Evolutionary conservation across 306 rosid genomes (phyloP), one percentile per base, ranked within the genome.

Genomic region (Vigna reflexopilosa): DNA sequence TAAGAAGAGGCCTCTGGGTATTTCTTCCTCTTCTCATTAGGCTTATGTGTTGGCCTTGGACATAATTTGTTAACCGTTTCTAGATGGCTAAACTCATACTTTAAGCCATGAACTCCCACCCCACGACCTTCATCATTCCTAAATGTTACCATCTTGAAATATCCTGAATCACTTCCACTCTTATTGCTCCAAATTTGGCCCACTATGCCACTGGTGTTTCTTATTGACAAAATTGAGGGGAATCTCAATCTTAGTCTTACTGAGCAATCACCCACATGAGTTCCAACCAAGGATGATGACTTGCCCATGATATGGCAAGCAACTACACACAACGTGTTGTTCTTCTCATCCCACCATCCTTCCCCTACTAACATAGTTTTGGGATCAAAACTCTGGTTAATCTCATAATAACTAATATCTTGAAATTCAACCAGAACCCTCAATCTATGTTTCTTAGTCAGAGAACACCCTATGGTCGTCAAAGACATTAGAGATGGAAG

Each of bases 111-210:
- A 75, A 56, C 5, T 26, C 13, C 63, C 34, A 32, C 42, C 24
- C 9, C 30, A 1, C 1, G 1, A 22, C 10, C n/a, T 3, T 73
- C 61, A 17, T 28, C 56, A 45, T 64, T 72, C 75, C 66, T 57
- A 26, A 90, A 78, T 55, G 65, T 72, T 40, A 88, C 83, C 83
- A 24, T 51, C 32, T 79, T 81, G 59, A 88, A 90, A 81, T 83
- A 84, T 40, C 85, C 85, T 1, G 49, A 10, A 47, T 88, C 90
- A 2, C 36, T 54, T 28, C 3, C 58, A 22, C 82, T 54, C 79
- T 87, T 92, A 70, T 72, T 84, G 67, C 87, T 92, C 95, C 95
- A 92, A 44, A 90, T 83, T 64, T 84, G 70, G 48, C 97, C 95
- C 68, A 83, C 82, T 15, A 84, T 24, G 45, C n/a, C 64, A 10